Evolutionary conservation across 169 alveolate species (phyloP).

Genomic region (Plasmodium gonderi): DNA sequence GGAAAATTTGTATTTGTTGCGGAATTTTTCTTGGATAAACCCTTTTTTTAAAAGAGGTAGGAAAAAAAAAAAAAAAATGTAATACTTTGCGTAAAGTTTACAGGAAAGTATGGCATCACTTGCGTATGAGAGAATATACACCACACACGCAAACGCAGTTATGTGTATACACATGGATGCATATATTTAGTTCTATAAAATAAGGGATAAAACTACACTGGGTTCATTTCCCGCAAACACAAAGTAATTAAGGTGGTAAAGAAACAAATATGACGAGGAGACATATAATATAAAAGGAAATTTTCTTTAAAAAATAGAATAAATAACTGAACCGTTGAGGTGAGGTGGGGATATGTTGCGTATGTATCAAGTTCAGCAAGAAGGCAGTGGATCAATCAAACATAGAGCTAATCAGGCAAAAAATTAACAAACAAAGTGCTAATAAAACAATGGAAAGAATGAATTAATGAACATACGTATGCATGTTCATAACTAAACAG

Average conservation of each 20-base stretch:
- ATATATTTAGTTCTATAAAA: not conserved
- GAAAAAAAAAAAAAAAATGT: not conserved
- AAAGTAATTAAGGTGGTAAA: not conserved
- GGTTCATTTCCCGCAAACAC: not conserved
- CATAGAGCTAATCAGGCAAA: not conserved
- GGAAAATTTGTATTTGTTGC: not conserved
- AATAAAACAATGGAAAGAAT: not conserved
- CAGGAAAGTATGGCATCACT: not conserved
- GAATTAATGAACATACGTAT: not conserved
- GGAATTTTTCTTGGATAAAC: not conserved
- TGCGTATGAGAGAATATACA: not conserved
- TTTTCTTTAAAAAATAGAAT: not conserved
- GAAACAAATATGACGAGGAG: not conserved
- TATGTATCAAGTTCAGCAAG: not conserved
- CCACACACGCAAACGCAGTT: not conserved
- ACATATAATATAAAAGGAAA: not conserved
- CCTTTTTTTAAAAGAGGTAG: not conserved
- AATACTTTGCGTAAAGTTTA: not conserved
- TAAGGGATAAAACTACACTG: not conserved
- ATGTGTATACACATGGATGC: no score
- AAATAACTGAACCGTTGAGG: not conserved
- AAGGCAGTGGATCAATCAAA: not conserved
- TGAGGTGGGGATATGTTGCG: not conserved
- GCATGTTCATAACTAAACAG: not conserved
- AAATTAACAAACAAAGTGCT: not conserved